Evolutionary conservation across 1,284 basidiomycete genomes (phyloP).

Genomic region (Xerocomus nothofagi): DNA sequence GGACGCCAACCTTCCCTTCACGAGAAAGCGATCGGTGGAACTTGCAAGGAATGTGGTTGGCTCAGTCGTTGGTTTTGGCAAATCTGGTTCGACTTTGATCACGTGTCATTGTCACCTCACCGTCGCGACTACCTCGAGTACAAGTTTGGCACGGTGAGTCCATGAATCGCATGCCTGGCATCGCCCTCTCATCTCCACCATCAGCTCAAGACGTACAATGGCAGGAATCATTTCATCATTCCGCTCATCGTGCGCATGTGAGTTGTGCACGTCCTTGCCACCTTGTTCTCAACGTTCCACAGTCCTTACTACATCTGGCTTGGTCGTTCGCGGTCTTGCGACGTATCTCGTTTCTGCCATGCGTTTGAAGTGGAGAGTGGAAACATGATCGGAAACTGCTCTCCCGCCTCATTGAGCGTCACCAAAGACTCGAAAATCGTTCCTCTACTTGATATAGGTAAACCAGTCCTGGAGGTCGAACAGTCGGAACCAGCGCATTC

Average conservation of each 20-base stretch:
- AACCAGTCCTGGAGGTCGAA: constrained; percentile 36
- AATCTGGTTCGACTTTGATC: constrained; percentile 80
- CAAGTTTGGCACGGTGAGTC: constrained; percentile 68
- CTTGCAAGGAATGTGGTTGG: constrained; percentile 71
- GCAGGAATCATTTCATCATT: constrained; percentile 70
- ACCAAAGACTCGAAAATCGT: constrained; percentile 35
- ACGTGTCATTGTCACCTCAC: constrained; percentile 70
- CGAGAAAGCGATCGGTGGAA: constrained; percentile 70
- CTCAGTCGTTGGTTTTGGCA: constrained; percentile 81
- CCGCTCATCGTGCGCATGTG: constrained; percentile 70
- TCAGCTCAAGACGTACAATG: constrained; percentile 68
- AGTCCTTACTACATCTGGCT: constrained; percentile 80
- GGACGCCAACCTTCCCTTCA: constrained; percentile 55
- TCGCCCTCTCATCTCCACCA: not conserved
- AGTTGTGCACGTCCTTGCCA: constrained; percentile 16
- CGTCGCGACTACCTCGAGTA: constrained; percentile 79
- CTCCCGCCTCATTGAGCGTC: constrained; percentile 40
- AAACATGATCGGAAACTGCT: constrained; percentile 58
- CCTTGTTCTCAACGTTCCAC: not conserved
- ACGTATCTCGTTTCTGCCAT: constrained; percentile 59
- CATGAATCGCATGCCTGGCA: not conserved
- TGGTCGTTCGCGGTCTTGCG: constrained; percentile 66
- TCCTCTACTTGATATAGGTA: constrained; percentile 44
- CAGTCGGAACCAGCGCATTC: constrained; percentile 23
- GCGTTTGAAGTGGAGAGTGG: constrained; percentile 75